phyloP scores from a whole-genome alignment of 1,284 basidiomycete species.

The Afroboletus lepidellus region DNA sequence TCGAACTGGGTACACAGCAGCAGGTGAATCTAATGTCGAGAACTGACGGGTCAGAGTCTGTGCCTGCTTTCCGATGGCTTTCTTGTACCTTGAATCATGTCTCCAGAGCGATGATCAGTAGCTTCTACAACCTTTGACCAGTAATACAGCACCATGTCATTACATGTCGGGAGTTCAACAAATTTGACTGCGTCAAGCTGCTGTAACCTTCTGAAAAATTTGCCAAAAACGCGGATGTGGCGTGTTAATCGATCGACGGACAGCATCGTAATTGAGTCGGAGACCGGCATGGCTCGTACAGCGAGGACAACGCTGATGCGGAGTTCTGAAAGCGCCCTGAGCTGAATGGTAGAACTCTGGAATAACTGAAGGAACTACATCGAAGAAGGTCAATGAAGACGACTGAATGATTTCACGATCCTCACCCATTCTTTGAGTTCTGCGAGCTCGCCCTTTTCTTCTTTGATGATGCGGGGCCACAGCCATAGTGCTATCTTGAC shows the following conservation, averaged over 20 bases:
- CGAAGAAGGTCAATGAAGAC: constrained; percentile 6
- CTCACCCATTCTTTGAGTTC: constrained; percentile 56
- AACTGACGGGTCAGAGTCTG: background rate
- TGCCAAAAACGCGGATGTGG: constrained; percentile 69
- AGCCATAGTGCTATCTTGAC: constrained; percentile 66
- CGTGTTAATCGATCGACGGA: constrained; percentile 59
- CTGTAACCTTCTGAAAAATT: constrained; percentile 73
- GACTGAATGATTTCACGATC: constrained; percentile 7
- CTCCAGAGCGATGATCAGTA: constrained; percentile 46
- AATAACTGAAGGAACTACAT: constrained; percentile 60
- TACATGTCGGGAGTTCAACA: constrained; percentile 59
- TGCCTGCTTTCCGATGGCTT: background rate
- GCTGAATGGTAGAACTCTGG: constrained; percentile 52
- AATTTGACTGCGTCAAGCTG: constrained; percentile 60
- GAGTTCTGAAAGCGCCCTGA: constrained; percentile 52
- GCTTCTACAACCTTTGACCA: constrained; percentile 76
- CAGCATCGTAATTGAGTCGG: constrained; percentile 34
- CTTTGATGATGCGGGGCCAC: constrained; percentile 57
- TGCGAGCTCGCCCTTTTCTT: constrained; percentile 41
- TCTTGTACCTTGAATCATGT: constrained; percentile 54
- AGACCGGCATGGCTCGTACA: constrained; percentile 25
- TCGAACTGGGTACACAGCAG: constrained; percentile 68
- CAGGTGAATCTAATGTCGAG: constrained; percentile 42
- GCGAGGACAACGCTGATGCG: constrained; percentile 42
- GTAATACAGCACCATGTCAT: constrained; percentile 69